A percentile compares a stretch with the other conserved stretches of the same genome.
phyloP scores from a whole-genome alignment of 2,329 filamentous ascomycete species.

The Fusarium guadeloupense region DNA sequence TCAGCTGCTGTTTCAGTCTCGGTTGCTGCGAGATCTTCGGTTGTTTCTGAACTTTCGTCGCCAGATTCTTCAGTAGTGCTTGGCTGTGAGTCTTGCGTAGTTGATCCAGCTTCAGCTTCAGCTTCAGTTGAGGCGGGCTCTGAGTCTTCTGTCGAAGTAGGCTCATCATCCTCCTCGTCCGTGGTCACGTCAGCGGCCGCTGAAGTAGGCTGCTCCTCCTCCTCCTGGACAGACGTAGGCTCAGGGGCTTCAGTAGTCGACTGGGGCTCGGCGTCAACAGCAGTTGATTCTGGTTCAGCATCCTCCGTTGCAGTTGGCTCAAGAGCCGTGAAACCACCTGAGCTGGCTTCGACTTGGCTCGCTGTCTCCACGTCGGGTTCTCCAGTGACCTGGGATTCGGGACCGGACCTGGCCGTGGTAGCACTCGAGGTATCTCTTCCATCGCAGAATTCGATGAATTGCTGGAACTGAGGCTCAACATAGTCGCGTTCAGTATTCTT shows the following conservation, averaged over 20 bases:
- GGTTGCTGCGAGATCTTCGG: slow-evolving; percentile 7
- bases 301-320: slow-evolving; percentile 10
- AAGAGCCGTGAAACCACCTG: slow-evolving; percentile 34
- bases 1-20: slow-evolving; percentile 27
- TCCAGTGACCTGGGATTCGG: slow-evolving; percentile 40
- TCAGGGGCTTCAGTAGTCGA: slow-evolving; percentile 7
- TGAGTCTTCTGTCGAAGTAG: neutral
- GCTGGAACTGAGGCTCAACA: slow-evolving; percentile 51
- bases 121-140: slow-evolving; percentile 1
- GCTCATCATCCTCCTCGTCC: neutral
- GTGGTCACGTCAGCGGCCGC: slow-evolving; percentile 1
- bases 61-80: slow-evolving; percentile 14
- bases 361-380: slow-evolving; percentile 38
- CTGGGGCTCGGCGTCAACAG: slow-evolving; percentile 4
- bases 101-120: neutral
- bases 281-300: slow-evolving; percentile 3
- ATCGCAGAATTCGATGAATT: slow-evolving; percentile 59
- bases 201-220: neutral
- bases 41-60: slow-evolving; percentile 14
- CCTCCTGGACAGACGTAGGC: neutral
- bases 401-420: slow-evolving; percentile 10
- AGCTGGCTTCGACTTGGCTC: slow-evolving; percentile 40
- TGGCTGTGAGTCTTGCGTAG: slow-evolving; percentile 15
- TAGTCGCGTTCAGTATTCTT: slow-evolving; percentile 48
- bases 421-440: slow-evolving; percentile 36